These are phyloP conservation scores for Acacia confusa DNA, from an alignment of 306 rosid genomes.

Conservation along the genomic window DNA sequence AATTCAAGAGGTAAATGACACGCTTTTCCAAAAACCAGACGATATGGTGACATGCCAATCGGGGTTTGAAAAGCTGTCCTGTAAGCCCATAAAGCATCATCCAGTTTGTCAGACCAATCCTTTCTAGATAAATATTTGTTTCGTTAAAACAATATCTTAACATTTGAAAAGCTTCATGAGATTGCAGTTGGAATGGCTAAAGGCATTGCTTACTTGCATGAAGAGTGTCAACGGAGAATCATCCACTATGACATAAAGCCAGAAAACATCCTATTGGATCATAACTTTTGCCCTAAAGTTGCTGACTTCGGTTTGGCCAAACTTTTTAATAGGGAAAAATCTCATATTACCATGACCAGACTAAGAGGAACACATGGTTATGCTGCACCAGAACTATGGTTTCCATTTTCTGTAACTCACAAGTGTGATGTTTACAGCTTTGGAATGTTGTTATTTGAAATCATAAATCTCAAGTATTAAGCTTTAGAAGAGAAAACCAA, in stretches of 20 bases:
- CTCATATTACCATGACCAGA: not conserved
- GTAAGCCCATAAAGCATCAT: too few species aligned
- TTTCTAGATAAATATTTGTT: conserved; percentile 34
- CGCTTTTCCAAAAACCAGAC: too few species aligned
- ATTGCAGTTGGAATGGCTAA: conserved; percentile 39
- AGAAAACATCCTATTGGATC: not conserved
- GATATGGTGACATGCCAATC: too few species aligned
- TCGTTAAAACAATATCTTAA: conserved; percentile 9
- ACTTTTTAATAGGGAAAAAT: not conserved
- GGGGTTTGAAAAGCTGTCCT: too few species aligned
- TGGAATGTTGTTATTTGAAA: not conserved
- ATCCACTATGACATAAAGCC: not conserved
- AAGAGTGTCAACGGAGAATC: not conserved
- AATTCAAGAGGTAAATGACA: too few species aligned
- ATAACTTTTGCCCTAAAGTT: not conserved
- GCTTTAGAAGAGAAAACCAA: conserved; percentile 24
- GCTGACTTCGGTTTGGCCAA: not conserved
- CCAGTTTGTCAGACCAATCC: too few species aligned
- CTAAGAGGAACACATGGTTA: not conserved
- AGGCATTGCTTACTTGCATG: conserved; percentile 20
- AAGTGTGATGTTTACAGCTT: not conserved
- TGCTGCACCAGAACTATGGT: not conserved
- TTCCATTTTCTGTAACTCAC: not conserved
- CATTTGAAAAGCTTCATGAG: conserved; percentile 30
- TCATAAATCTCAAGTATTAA: not conserved